phyloP scores from a whole-genome alignment of 345 rosid species.

The Eucalyptus tenuipes region DNA sequence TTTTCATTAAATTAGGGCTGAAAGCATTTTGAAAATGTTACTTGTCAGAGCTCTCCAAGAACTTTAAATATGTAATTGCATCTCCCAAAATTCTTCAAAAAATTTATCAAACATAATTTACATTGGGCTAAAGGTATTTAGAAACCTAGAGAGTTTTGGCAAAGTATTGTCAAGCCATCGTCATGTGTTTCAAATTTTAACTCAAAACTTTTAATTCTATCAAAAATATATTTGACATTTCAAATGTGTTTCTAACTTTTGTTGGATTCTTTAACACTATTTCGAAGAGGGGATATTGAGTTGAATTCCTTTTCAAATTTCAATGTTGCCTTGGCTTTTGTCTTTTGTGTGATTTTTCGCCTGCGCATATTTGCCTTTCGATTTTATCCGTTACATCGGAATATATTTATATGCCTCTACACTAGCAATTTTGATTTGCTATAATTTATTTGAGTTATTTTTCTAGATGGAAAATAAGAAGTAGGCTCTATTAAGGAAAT shows the following conservation, averaged over 20 bases:
- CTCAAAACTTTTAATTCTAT: not conserved
- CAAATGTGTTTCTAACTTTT: not conserved
- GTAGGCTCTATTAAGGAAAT: not conserved
- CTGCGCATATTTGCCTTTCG: not conserved
- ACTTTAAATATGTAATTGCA: not conserved
- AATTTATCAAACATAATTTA: too few relatives aligned
- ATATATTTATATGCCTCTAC: too few relatives aligned
- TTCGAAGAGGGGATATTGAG: not conserved
- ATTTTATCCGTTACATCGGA: not conserved
- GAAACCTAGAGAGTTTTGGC: not conserved
- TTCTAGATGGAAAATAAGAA: not conserved
- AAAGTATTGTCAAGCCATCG: not conserved
- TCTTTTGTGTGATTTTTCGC: not conserved
- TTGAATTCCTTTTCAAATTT: not conserved
- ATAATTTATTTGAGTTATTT: too few relatives aligned
- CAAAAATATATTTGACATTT: not conserved
- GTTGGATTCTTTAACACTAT: not conserved
- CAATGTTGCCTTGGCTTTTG: not conserved
- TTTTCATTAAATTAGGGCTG: not conserved
- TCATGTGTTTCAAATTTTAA: not conserved
- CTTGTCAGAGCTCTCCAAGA: not conserved
- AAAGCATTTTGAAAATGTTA: not conserved
- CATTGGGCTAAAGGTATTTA: not conserved
- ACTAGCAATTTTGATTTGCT: not conserved
- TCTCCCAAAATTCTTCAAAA: not conserved